Evolutionary conservation across 2,329 filamentous ascomycete species (phyloP), one percentile per base, ranked within the genome.

Genomic region (Alternaria alternata): DNA sequence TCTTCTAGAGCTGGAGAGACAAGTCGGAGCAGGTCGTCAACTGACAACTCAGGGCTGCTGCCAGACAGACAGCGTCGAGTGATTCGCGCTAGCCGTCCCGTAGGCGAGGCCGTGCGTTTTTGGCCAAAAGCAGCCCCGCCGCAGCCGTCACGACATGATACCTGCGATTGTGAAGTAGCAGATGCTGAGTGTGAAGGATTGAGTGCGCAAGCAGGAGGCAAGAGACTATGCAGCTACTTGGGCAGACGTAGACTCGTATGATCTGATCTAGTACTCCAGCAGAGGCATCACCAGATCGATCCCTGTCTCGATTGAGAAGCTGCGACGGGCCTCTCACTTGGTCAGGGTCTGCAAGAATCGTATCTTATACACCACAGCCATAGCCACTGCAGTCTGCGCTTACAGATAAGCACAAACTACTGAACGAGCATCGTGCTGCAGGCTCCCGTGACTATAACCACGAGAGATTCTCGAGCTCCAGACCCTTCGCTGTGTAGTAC

Each of bases 31-130:
- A 64, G 62, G 63, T 62, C 60, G 62, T 61, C 58, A 56, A 55
- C 44, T 61, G 68, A 65, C 69, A 69, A 66, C 66, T 66, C 67
- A 68, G 67, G 67, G 66, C 63, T 61, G 53, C 57, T 57, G 54
- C 57, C 61, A 44, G 62, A 59, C 64, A 61, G 60, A 55, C 69
- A 67, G 65, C 64, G 66, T 61, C 59, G 57, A 63, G 56, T 46
- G 58, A 65, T 62, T 62, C 56, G 63, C 59, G 62, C 63, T 67
- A 68, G 65, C 64, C 64, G 42, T 62, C 39, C 56, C 44, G 59
- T 63, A 62, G 28, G 61, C 63, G 56, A 61, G 65, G 60, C 65
- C 65, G 65, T 67, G 65, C 63, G 54, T 60, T 30, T 11, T 52
- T 57, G 57, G 57, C n/a, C 54, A 26, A 38, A 51, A 39, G 14